phyloP scores from a whole-genome alignment of 805 yeast genomes.

The Lachancea meyersii region DNA sequence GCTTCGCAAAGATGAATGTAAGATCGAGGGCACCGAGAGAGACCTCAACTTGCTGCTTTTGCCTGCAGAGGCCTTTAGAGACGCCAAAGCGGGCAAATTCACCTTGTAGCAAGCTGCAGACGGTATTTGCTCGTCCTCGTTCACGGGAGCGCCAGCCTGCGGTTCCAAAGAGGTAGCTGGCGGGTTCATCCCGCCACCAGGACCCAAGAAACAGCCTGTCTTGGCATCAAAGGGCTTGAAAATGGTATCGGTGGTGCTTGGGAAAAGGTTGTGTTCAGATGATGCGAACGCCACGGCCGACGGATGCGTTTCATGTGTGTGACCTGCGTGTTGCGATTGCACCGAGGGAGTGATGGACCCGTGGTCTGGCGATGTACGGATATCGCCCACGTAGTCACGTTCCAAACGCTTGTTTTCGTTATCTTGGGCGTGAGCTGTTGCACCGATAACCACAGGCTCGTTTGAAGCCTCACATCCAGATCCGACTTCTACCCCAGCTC shows the following conservation, averaged over 20 bases:
- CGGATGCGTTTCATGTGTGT: not conserved
- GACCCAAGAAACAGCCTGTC: conserved; percentile 28
- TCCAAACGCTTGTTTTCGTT: not conserved
- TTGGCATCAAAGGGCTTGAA: conserved; percentile 30
- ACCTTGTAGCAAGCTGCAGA: conserved; percentile 20
- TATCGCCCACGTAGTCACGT: conserved; percentile 9
- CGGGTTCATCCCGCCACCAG: not conserved
- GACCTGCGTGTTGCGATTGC: not conserved
- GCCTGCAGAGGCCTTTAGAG: conserved; percentile 7
- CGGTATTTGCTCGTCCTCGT: not conserved
- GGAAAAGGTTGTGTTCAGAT: conserved; percentile 1
- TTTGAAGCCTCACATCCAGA: too few species aligned
- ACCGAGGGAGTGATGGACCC: conserved; percentile 11
- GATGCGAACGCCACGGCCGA: conserved; percentile 6
- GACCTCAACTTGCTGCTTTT: conserved; percentile 25
- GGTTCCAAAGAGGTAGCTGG: not conserved
- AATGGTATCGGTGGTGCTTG: conserved; percentile 8
- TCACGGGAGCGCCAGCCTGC: not conserved
- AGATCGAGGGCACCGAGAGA: conserved; percentile 31
- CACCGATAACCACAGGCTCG: not conserved
- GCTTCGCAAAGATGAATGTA: conserved; percentile 30
- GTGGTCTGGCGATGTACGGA: conserved; percentile 7
- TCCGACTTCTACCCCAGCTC: too few species aligned
- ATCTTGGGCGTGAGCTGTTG: not conserved
- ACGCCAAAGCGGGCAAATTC: conserved; percentile 4